Conservation (phyloP, 139 green algal species). For the Eudorina sp. region DNA sequence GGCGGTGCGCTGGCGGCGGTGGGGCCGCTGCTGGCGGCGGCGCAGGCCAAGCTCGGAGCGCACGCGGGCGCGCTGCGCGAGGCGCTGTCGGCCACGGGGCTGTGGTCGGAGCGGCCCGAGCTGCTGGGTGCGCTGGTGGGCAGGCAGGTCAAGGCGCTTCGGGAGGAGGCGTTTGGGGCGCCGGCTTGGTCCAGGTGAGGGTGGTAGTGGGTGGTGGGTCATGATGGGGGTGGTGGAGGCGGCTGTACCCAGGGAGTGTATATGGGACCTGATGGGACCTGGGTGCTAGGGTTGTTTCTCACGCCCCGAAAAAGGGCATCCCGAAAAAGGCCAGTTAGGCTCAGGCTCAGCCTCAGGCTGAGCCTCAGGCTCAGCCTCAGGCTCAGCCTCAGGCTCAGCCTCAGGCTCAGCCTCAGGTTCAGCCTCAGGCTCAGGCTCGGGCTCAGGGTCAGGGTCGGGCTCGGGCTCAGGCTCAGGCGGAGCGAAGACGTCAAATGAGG, state of each 20-base stretch:
- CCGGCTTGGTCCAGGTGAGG: conserved; percentile 13
- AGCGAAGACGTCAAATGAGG: too few relatives aligned
- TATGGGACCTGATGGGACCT: too few relatives aligned
- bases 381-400: too few relatives aligned
- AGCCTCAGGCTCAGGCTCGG: too few relatives aligned
- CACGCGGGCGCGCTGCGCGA: neutral
- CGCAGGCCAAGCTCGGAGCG: neutral
- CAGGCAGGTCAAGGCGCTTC: neutral
- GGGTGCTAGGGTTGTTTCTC: too few relatives aligned
- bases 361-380: too few relatives aligned
- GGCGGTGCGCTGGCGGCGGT: neutral
- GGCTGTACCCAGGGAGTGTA: neutral
- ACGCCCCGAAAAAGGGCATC: too few relatives aligned
- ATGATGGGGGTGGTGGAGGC: neutral
- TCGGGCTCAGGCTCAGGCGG: too few relatives aligned
- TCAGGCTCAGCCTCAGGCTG: too few relatives aligned
- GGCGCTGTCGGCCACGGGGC: neutral
- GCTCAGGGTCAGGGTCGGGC: too few relatives aligned
- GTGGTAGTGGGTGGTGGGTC: neutral
- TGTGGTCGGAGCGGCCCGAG: conserved; percentile 34
- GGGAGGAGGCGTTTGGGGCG: neutral
- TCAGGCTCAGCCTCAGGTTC: too few relatives aligned
- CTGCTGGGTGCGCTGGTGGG: conserved; percentile 12
- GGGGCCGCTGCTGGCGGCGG: neutral
- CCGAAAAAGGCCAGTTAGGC: too few relatives aligned